A percentile compares a stretch with the other conserved stretches of the same genome.
Evolutionary conservation across 331 rosid species (phyloP).

Genomic region (Spiraea crenata): DNA sequence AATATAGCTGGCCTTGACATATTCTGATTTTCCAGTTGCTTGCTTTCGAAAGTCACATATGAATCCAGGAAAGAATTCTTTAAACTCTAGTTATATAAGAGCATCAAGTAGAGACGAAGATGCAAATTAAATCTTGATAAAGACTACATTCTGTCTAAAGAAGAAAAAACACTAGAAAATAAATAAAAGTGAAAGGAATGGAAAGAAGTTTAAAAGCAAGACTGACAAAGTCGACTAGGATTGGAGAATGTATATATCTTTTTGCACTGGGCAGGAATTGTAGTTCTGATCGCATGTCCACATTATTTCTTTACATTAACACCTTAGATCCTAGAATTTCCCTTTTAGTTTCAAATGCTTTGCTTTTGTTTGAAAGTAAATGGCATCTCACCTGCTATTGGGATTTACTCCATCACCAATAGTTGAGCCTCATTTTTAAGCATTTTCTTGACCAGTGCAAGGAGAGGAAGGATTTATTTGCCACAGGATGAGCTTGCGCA

Average conservation of each 20-base stretch:
- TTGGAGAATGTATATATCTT: neutral
- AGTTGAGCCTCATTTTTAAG: neutral
- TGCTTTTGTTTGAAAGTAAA: neutral
- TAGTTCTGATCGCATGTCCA: too few species aligned
- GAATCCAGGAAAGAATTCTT: neutral
- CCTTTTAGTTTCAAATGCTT: neutral
- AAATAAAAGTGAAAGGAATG: neutral
- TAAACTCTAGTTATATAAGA: neutral
- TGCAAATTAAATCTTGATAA: too few species aligned
- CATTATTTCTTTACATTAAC: too few species aligned
- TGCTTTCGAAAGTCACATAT: neutral
- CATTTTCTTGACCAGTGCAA: slow-evolving; percentile 45
- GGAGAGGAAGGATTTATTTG: slow-evolving; percentile 87
- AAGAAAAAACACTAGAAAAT: neutral
- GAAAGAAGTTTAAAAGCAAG: neutral
- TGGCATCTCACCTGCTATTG: neutral
- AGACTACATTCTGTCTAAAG: neutral
- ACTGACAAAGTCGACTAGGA: neutral
- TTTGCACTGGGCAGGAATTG: neutral
- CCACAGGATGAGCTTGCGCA: slow-evolving; percentile 79
- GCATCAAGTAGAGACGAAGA: too few species aligned
- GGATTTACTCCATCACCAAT: neutral
- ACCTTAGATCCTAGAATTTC: too few species aligned
- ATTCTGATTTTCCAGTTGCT: neutral
- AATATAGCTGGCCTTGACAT: neutral